A percentile compares a stretch with the other conserved stretches of the same genome.
These are phyloP conservation scores for Gossypium turneri DNA, from an alignment of 345 rosid genomes.

Conservation along the genomic window DNA sequence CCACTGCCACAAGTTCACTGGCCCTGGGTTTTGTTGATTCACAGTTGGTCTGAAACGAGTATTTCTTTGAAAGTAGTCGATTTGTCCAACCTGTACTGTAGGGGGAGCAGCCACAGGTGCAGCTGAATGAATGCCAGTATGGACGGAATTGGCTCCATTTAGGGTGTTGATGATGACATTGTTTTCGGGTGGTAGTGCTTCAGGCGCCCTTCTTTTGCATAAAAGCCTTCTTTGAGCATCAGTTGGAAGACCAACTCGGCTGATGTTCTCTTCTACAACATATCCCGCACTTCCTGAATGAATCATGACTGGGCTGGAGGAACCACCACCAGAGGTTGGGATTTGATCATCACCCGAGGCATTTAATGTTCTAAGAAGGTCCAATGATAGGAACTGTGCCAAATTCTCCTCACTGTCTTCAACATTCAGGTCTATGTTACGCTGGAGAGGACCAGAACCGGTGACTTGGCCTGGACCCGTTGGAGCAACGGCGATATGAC, in stretches of 20 bases:
- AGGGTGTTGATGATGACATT: neutral
- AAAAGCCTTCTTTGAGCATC: constrained; percentile 10
- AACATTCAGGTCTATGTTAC: neutral
- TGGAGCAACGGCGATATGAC: neutral
- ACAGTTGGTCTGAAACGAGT: constrained; percentile 2
- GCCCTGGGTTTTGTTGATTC: neutral
- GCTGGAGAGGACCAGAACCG: neutral
- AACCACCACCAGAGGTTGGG: neutral
- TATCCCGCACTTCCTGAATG: neutral
- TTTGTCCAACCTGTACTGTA: neutral
- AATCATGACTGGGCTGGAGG: constrained; percentile 7
- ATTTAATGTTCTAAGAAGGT: neutral
- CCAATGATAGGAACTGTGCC: neutral
- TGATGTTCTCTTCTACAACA: constrained; percentile 2
- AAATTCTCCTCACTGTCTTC: neutral
- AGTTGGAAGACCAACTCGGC: neutral
- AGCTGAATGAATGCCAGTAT: neutral
- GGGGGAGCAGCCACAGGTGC: neutral
- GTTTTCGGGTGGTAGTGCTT: neutral
- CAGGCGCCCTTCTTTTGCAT: constrained; percentile 8
- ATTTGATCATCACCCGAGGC: neutral
- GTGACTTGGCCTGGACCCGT: neutral
- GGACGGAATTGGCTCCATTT: neutral
- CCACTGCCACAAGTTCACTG: neutral
- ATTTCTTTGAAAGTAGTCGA: constrained; percentile 3